Evolutionary conservation across 768 basidiomycete genomes (phyloP).

Genomic region (Polyporus arcularius): DNA sequence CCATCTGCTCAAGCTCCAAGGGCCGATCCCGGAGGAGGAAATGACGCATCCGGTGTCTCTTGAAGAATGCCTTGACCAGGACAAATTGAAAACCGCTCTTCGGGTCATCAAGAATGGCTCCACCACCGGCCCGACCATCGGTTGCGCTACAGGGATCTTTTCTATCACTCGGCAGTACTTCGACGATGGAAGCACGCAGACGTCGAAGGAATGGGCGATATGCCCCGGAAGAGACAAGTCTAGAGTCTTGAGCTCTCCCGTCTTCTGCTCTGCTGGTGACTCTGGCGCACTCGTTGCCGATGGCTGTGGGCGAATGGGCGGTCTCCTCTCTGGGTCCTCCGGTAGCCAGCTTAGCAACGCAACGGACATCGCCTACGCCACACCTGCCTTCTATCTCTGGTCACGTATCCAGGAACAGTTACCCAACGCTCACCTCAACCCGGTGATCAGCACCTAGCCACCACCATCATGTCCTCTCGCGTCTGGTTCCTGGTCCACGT

Average conservation of each 20-base stretch:
- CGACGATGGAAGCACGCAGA: neutral
- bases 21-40: conserved; percentile 25
- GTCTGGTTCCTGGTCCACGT: too few relatives aligned
- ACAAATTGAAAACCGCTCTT: conserved; percentile 29
- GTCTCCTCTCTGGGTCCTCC: conserved; percentile 23
- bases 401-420: conserved; percentile 10
- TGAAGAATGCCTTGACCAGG: conserved; percentile 18
- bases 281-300: conserved; percentile 26
- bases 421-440: conserved; percentile 1
- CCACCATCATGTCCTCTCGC: too few relatives aligned
- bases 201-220: conserved; percentile 9
- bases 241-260: neutral
- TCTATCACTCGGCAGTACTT: neutral
- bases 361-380: conserved; percentile 28
- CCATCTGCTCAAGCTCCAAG: too few relatives aligned
- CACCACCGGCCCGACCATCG: conserved; percentile 2
- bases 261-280: conserved; percentile 25
- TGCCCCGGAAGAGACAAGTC: conserved; percentile 7
- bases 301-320: conserved; percentile 19
- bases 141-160: conserved; percentile 1
- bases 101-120: conserved; percentile 38
- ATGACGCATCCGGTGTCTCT: conserved; percentile 23
- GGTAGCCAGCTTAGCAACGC: conserved; percentile 1
- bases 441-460: neutral
- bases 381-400: conserved; percentile 25